phyloP scores from a whole-genome alignment of 2,329 filamentous ascomycete species.

The Knoxdaviesia capensis region DNA sequence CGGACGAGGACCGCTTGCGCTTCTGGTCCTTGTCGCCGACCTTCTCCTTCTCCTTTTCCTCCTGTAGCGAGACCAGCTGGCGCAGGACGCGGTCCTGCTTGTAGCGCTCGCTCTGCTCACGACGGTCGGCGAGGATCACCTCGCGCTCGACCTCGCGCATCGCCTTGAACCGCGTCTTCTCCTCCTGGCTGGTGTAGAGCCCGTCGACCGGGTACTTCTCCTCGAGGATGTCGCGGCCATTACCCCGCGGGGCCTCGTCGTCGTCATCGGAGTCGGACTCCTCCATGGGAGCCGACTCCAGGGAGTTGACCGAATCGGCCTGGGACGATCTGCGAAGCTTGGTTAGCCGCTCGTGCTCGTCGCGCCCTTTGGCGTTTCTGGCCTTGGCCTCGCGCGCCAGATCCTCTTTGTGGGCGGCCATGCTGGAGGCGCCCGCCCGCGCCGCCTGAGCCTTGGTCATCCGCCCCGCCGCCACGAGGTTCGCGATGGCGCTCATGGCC shows the following conservation, averaged over 20 bases:
- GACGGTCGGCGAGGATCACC: slow-evolving; percentile 71
- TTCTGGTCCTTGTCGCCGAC: slow-evolving; percentile 23
- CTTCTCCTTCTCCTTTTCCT: slow-evolving; percentile 34
- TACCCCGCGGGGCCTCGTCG: slow-evolving; percentile 21
- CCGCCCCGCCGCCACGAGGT: no score
- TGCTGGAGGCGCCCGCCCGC: neutral
- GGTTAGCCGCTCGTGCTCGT: no score
- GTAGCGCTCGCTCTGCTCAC: slow-evolving; percentile 61
- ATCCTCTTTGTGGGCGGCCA: neutral
- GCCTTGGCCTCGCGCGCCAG: no score
- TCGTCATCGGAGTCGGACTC: slow-evolving; percentile 51
- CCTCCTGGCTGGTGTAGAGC: slow-evolving; percentile 52
- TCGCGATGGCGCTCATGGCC: no score
- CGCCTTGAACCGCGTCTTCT: slow-evolving; percentile 61
- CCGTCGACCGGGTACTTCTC: slow-evolving; percentile 74
- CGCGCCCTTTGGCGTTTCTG: no score
- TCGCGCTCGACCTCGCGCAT: slow-evolving; percentile 86
- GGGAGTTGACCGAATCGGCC: slow-evolving; percentile 50
- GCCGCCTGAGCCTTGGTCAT: no score
- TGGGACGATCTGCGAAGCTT: slow-evolving; percentile 38
- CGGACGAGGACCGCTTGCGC: slow-evolving; percentile 60
- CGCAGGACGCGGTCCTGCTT: slow-evolving; percentile 68
- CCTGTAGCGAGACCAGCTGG: slow-evolving; percentile 49
- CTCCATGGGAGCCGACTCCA: slow-evolving; percentile 73
- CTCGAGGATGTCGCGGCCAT: slow-evolving; percentile 32